Conservation (phyloP, 169 alveolate genomes). For the Plasmodium gaboni region DNA sequence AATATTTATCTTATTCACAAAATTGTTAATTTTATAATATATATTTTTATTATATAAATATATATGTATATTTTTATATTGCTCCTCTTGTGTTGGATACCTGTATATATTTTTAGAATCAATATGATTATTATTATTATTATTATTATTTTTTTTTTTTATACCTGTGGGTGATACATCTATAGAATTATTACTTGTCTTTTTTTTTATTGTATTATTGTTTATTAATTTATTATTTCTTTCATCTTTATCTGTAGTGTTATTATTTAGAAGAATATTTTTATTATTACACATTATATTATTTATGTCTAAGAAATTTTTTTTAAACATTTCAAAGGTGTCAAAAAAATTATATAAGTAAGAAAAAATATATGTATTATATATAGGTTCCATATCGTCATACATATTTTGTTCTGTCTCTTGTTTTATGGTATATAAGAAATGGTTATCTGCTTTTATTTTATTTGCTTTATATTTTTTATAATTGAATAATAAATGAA, state of each 20-base stretch:
- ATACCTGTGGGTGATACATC: not conserved
- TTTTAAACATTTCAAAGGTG: constrained; percentile 33
- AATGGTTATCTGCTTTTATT: constrained; percentile 23
- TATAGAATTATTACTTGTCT: not conserved
- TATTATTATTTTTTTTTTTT: not conserved
- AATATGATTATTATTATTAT: not conserved
- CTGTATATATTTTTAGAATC: not conserved
- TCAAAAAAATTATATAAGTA: constrained; percentile 55
- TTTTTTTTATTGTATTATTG: not conserved
- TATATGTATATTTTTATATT: not conserved
- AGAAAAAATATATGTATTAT: constrained; percentile 32
- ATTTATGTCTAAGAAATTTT: constrained; percentile 47
- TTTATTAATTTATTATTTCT: not conserved
- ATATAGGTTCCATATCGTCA: not conserved
- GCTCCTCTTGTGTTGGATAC: too few relatives aligned
- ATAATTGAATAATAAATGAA: constrained; percentile 32
- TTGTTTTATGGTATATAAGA: too few relatives aligned
- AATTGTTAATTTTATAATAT: constrained; percentile 40
- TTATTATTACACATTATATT: not conserved
- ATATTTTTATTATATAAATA: constrained; percentile 45
- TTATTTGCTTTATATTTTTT: constrained; percentile 39
- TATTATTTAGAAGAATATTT: too few relatives aligned
- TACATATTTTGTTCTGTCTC: too few relatives aligned
- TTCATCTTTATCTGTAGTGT: not conserved
- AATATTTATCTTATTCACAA: constrained; percentile 28